phyloP scores from a whole-genome alignment of 1,284 basidiomycete species.

The Boletus sp. region DNA sequence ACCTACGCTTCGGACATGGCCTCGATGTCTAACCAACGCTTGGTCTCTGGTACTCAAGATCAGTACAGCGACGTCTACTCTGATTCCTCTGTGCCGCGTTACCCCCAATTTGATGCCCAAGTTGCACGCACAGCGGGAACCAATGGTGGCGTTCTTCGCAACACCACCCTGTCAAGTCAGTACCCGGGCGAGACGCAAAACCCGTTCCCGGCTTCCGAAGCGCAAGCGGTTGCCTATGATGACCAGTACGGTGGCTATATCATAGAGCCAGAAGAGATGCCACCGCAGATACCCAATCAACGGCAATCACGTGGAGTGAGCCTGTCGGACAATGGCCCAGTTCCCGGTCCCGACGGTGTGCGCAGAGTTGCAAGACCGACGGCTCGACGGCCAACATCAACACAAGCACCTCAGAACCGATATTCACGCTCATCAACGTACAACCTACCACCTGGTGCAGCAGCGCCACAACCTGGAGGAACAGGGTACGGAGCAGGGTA shows the following conservation, averaged over 20 bases:
- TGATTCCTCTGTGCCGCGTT: slow-evolving; percentile 26
- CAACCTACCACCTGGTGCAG: slow-evolving; percentile 69
- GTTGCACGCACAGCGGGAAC: slow-evolving; percentile 38
- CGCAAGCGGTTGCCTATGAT: slow-evolving; percentile 37
- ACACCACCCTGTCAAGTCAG: slow-evolving; percentile 36
- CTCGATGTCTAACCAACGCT: slow-evolving; percentile 54
- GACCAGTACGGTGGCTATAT: slow-evolving; percentile 35
- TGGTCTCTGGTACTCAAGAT: slow-evolving; percentile 53
- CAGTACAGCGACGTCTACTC: slow-evolving; percentile 39
- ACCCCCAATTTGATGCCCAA: slow-evolving; percentile 39
- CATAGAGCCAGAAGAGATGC: slow-evolving; percentile 38
- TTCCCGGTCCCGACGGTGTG: slow-evolving; percentile 71
- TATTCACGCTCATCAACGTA: slow-evolving; percentile 62
- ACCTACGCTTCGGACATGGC: slow-evolving; percentile 50
- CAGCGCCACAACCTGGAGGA: slow-evolving; percentile 52
- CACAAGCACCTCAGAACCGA: slow-evolving; percentile 63
- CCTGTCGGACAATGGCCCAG: slow-evolving; percentile 75
- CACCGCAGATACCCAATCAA: slow-evolving; percentile 26
- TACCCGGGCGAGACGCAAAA: slow-evolving; percentile 52
- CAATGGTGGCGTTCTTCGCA: slow-evolving; percentile 41
- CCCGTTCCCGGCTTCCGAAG: slow-evolving; percentile 43
- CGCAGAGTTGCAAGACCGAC: slow-evolving; percentile 61
- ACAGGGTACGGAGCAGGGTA: slow-evolving; percentile 19
- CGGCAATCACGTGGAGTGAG: slow-evolving; percentile 59
- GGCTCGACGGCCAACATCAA: slow-evolving; percentile 51